phyloP scores from a whole-genome alignment of 352 stramenopile species.

The Pythium chondricola region DNA sequence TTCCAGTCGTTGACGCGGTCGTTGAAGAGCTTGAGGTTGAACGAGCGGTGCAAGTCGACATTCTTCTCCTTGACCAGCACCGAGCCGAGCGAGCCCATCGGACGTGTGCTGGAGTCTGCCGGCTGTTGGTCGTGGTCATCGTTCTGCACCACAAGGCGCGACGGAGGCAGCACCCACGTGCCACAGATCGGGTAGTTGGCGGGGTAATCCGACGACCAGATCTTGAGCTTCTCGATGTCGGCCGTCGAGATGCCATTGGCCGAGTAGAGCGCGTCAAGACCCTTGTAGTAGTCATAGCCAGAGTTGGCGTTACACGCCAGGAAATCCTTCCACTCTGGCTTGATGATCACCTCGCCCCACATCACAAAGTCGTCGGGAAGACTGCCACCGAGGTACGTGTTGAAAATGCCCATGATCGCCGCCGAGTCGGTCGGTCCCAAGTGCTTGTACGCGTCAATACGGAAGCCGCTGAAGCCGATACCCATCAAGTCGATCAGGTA shows the following conservation, averaged over 20 bases:
- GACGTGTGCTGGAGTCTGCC: slow-evolving; percentile 36
- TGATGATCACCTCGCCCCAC: no score
- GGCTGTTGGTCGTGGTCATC: slow-evolving; percentile 71
- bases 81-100: slow-evolving; percentile 49
- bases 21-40: slow-evolving; percentile 51
- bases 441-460: no score
- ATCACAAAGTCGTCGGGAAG: no score
- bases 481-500: no score
- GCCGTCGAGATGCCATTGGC: slow-evolving; percentile 36
- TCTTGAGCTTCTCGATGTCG: slow-evolving; percentile 69
- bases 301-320: slow-evolving; percentile 44
- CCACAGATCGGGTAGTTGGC: slow-evolving; percentile 42
- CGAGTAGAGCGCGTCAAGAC: slow-evolving; percentile 34
- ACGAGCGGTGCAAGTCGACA: slow-evolving; percentile 38
- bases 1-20: no score
- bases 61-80: slow-evolving; percentile 49
- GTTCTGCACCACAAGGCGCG: slow-evolving; percentile 67
- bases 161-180: slow-evolving; percentile 48
- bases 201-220: slow-evolving; percentile 72
- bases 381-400: no score
- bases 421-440: no score
- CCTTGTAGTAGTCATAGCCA: slow-evolving; percentile 60
- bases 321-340: no score
- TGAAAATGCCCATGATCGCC: no score
- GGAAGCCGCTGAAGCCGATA: no score